phyloP scores from a whole-genome alignment of 495 filamentous ascomycete genomes.

The Penicillium manginii region DNA sequence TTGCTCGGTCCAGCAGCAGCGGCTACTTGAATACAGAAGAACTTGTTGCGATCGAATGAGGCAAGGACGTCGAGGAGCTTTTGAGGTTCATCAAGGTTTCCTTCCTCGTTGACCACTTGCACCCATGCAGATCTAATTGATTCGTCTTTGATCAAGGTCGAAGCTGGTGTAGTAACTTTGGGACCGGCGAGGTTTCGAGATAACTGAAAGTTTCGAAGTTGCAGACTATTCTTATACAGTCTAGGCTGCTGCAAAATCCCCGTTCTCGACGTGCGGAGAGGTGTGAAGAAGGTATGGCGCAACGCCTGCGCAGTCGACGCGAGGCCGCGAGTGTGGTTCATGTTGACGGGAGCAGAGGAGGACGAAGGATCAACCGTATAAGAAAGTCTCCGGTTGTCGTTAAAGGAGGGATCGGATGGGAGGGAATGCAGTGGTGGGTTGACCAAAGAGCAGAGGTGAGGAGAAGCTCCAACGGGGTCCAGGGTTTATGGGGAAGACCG shows the following conservation, averaged over 20 bases:
- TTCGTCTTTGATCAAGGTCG: conserved; percentile 46
- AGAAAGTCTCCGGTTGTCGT: too few relatives aligned
- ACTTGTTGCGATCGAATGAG: conserved; percentile 47
- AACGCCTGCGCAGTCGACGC: conserved; percentile 43
- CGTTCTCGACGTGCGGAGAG: conserved; percentile 22
- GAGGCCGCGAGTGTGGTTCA: conserved; percentile 46
- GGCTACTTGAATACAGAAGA: conserved; percentile 64
- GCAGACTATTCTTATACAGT: conserved; percentile 9
- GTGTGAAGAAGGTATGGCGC: conserved; percentile 39
- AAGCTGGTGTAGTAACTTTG: conserved; percentile 12
- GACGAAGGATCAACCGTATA: too few relatives aligned
- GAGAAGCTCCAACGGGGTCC: not conserved
- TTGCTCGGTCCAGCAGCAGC: conserved; percentile 25
- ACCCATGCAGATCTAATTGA: conserved; percentile 58
- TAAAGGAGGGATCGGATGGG: too few relatives aligned
- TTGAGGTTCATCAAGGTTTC: conserved; percentile 50
- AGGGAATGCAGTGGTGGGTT: too few relatives aligned
- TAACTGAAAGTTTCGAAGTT: conserved; percentile 19
- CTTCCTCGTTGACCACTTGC: conserved; percentile 56
- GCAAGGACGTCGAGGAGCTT: conserved; percentile 47
- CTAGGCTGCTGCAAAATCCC: conserved; percentile 21
- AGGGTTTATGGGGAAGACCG: conserved; percentile 14
- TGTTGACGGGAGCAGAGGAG: conserved; percentile 17
- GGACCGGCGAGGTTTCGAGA: conserved; percentile 13
- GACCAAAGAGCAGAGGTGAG: not conserved